phyloP scores from a whole-genome alignment of 2,329 filamentous ascomycete species.

The Pyricularia grisea region DNA sequence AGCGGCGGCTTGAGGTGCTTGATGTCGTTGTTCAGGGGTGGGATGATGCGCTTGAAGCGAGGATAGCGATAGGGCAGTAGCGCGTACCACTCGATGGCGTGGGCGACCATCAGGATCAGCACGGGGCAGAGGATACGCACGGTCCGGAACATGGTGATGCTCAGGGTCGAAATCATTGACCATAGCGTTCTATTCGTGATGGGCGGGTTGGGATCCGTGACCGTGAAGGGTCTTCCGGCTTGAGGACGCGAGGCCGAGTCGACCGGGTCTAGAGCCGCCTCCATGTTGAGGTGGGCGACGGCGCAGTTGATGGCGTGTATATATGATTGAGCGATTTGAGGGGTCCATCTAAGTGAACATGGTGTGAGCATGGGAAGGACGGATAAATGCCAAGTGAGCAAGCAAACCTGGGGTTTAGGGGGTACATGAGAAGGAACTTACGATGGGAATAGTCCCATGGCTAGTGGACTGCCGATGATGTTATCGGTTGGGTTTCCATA shows the following conservation, averaged over 20 bases:
- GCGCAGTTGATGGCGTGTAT: conserved; percentile 31
- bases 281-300: conserved; percentile 29
- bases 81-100: conserved; percentile 26
- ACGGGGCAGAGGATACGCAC: conserved; percentile 20
- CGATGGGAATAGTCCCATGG: conserved; percentile 26
- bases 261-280: conserved; percentile 24
- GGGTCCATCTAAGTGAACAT: conserved; percentile 21
- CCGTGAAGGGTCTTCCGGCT: conserved; percentile 28
- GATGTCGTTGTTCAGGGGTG: conserved; percentile 21
- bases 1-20: conserved; percentile 27
- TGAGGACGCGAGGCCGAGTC: conserved; percentile 14
- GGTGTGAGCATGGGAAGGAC: neutral
- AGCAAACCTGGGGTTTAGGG: neutral
- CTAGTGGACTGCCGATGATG: conserved; percentile 31
- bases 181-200: conserved; percentile 28
- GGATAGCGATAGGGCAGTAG: conserved; percentile 20
- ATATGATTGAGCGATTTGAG: conserved; percentile 28
- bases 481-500: conserved; percentile 41
- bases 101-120: conserved; percentile 24
- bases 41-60: conserved; percentile 17
- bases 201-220: conserved; percentile 32
- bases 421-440: conserved; percentile 21
- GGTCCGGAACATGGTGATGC: conserved; percentile 23
- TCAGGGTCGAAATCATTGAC: conserved; percentile 21
- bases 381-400: conserved; percentile 2